These are phyloP conservation scores for Quercus alba DNA, from an alignment of 306 rosid genomes.

Conservation along the genomic window DNA sequence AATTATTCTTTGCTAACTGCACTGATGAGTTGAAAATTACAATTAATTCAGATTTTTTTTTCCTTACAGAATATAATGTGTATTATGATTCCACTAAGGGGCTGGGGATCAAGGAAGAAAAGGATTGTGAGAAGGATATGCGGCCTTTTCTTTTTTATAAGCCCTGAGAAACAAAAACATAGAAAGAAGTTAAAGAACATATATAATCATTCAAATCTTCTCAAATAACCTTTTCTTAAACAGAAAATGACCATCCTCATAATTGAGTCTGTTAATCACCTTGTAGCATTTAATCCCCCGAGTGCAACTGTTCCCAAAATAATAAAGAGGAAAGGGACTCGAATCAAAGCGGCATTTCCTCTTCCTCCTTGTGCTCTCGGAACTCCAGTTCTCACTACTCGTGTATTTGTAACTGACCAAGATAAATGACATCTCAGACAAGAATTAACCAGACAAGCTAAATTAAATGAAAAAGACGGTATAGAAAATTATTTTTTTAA, in stretches of 20 bases:
- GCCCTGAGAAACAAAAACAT: constrained; percentile 45
- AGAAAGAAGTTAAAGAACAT: constrained; percentile 8
- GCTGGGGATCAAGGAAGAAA: constrained; percentile 60
- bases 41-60: neutral
- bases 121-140: constrained; percentile 79
- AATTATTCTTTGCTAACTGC: too few species aligned
- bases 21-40: neutral
- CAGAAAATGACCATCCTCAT: neutral
- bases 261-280: constrained; percentile 33
- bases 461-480: neutral
- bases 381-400: constrained; percentile 69
- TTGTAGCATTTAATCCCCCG: constrained; percentile 60
- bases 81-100: neutral
- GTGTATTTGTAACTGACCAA: constrained; percentile 41
- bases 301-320: constrained; percentile 64
- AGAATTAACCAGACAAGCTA: neutral
- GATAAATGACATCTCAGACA: neutral
- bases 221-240: neutral
- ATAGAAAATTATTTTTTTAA: neutral
- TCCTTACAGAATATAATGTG: neutral
- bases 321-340: constrained; percentile 55
- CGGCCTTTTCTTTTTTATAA: constrained; percentile 61
- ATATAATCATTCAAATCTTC: neutral
- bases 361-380: constrained; percentile 58
- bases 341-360: constrained; percentile 46